Evolutionary conservation across 2,329 filamentous ascomycete genomes (phyloP).

Genomic region (Herpomyces periplanetae): DNA sequence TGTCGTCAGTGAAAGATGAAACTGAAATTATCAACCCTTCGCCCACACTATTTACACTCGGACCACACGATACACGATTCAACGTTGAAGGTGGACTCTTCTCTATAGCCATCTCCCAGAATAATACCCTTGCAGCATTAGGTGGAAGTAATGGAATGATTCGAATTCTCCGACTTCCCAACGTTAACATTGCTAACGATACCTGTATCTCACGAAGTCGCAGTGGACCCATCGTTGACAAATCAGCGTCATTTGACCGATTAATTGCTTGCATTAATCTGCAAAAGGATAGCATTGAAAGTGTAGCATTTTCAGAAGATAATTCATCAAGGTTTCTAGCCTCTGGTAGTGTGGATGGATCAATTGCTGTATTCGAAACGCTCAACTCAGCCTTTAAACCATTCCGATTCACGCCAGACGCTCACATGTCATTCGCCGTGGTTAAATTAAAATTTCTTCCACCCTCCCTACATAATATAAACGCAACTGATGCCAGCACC

Average conservation of each 20-base stretch:
- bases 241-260: conserved; percentile 19
- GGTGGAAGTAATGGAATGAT: conserved; percentile 62
- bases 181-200: conserved; percentile 10
- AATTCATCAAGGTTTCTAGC: conserved; percentile 20
- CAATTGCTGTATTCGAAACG: conserved; percentile 51
- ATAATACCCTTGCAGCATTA: conserved; percentile 36
- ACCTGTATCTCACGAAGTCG: conserved; percentile 12
- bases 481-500: conserved; percentile 5
- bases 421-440: conserved; percentile 44
- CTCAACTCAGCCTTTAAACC: conserved; percentile 48
- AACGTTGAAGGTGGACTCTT: conserved; percentile 64
- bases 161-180: conserved; percentile 45
- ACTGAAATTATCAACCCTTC: conserved; percentile 22
- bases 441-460: conserved; percentile 56
- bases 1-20: conserved; percentile 11
- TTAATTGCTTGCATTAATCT: too few species aligned
- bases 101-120: conserved; percentile 45
- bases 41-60: too few species aligned
- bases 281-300: too few species aligned
- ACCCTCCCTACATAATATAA: conserved; percentile 7
- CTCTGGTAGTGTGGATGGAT: conserved; percentile 20
- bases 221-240: conserved; percentile 11
- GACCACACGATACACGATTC: conserved; percentile 49
- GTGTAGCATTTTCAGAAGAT: conserved; percentile 20
- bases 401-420: conserved; percentile 42